Conservation (phyloP, 805 yeast species). For the Starmerella lactis-condensi region DNA sequence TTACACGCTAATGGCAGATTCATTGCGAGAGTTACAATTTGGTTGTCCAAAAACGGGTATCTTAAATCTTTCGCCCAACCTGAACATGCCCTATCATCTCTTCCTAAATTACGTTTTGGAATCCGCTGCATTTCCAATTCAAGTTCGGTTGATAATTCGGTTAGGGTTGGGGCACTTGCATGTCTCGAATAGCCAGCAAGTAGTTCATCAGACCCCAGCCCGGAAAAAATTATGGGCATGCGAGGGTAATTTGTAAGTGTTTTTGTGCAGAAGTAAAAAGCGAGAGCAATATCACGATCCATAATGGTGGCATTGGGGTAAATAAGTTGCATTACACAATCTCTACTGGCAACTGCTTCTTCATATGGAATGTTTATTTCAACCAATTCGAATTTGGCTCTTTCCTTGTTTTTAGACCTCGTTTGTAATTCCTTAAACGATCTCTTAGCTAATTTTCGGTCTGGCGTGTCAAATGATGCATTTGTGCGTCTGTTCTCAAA, state of each 20-base stretch:
- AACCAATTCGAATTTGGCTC: constrained; percentile 32
- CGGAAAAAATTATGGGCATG: constrained; percentile 73
- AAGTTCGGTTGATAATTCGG: constrained; percentile 39
- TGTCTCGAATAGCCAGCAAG: constrained; percentile 93
- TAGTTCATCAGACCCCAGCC: constrained; percentile 92
- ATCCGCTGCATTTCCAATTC: constrained; percentile 53
- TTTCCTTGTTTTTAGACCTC: constrained; percentile 23
- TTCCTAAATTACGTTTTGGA: constrained; percentile 60
- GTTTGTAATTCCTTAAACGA: constrained; percentile 37
- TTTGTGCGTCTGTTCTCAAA: constrained; percentile 76
- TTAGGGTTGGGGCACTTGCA: constrained; percentile 19
- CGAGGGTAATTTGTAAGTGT: too few relatives aligned
- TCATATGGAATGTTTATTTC: constrained; percentile 60
- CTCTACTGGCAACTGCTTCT: constrained; percentile 36
- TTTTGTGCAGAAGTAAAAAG: constrained; percentile 62
- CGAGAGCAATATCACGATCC: constrained; percentile 90
- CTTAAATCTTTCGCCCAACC: constrained; percentile 79
- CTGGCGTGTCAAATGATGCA: constrained; percentile 50
- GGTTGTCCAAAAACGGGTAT: constrained; percentile 64
- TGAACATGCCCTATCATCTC: constrained; percentile 81
- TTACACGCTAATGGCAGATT: constrained; percentile 25
- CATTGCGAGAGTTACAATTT: constrained; percentile 30
- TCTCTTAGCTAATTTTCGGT: constrained; percentile 50
- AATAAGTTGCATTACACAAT: constrained; percentile 45
- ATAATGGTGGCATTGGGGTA: constrained; percentile 76